Conservation (phyloP, 2,329 filamentous ascomycete genomes). For the Triangularia verruculosa region DNA sequence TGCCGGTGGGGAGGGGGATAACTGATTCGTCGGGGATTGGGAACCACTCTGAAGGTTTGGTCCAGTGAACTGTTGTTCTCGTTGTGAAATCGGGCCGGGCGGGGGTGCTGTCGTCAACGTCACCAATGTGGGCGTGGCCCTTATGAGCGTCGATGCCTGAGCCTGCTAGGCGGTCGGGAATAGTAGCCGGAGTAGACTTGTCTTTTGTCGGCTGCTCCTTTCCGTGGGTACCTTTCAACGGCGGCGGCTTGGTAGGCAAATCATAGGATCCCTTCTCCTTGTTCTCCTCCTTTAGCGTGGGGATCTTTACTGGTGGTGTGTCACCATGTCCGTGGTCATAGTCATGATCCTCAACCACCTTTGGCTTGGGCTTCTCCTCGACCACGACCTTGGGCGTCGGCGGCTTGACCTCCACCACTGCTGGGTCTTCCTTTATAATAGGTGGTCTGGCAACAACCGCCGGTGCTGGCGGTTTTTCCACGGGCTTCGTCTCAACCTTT, state of each 20-base stretch:
- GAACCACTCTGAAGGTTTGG: slow-evolving; percentile 70
- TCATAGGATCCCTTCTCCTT: slow-evolving; percentile 29
- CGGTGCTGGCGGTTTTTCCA: not conserved
- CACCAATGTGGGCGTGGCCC: slow-evolving; percentile 25
- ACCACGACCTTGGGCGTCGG: slow-evolving; percentile 6
- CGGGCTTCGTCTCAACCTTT: slow-evolving; percentile 5
- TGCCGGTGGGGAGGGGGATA: slow-evolving; percentile 71
- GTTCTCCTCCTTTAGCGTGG: slow-evolving; percentile 30
- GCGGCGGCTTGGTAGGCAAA: slow-evolving; percentile 28
- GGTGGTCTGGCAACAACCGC: not conserved
- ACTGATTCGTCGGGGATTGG: slow-evolving; percentile 69
- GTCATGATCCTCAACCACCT: slow-evolving; percentile 3
- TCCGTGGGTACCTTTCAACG: slow-evolving; percentile 21
- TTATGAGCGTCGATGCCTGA: slow-evolving; percentile 25
- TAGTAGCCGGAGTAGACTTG: slow-evolving; percentile 25
- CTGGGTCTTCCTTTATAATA: not conserved
- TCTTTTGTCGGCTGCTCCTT: not conserved
- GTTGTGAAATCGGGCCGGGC: slow-evolving; percentile 23
- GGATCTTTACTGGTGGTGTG: slow-evolving; percentile 26
- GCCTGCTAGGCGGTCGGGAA: slow-evolving; percentile 33
- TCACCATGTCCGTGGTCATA: not conserved
- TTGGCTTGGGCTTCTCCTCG: not conserved
- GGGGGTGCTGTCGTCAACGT: slow-evolving; percentile 14
- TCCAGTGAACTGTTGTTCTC: slow-evolving; percentile 61
- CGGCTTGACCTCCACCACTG: not conserved